Evolutionary conservation across 352 stramenopile genomes (phyloP), one percentile per base, ranked within the genome.

Genomic region (Phytopythium oedochilum): DNA sequence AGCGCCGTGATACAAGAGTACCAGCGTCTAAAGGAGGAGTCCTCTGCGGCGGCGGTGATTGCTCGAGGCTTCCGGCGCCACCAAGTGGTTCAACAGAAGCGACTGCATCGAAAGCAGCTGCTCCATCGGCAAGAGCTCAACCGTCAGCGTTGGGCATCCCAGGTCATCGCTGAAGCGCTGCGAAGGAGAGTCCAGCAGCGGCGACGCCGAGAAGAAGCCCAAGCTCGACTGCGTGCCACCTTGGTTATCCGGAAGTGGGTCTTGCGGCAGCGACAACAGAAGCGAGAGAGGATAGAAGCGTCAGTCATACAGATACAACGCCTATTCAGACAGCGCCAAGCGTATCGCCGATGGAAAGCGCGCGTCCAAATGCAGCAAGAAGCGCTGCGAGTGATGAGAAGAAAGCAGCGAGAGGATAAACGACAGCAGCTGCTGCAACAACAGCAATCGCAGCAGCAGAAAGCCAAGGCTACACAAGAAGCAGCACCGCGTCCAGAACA

Each of bases 11-110:
- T 44, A 15, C 47, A 55, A 10, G 63, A 59, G 11, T 49, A 66
- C 15, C 31, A 63, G 22, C 43, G 25, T 15, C 50, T 39, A 29
- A 29, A 59, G 11, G n/a, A 62, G 31, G 55, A 68, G 22, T 50
- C 57, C 14, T 32, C 47, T 42, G 67, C 71, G 50, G 70, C 67
- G 8, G 57, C 59, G 8, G 26, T 67, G 6, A 80, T 83, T 20
- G 65, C 63, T 18, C 74, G 46, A 42, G 38, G 43, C 3, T 78
- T 74, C 50, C 66, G 62, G 7, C 49, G 31, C 5, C 61, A 63
- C 42, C 39, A 29, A 32, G 17, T 20, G 40, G 5, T 28, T 4
- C 52, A 51, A 26, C 26, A 43, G 31, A 23, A 57, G 28, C 23
- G 25, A 49, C 23, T 26, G 15, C 14, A 25, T 25, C 23, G 38